Evolutionary conservation across 2,329 filamentous ascomycete genomes (phyloP).

Genomic region (Karstenula rhodostoma): DNA sequence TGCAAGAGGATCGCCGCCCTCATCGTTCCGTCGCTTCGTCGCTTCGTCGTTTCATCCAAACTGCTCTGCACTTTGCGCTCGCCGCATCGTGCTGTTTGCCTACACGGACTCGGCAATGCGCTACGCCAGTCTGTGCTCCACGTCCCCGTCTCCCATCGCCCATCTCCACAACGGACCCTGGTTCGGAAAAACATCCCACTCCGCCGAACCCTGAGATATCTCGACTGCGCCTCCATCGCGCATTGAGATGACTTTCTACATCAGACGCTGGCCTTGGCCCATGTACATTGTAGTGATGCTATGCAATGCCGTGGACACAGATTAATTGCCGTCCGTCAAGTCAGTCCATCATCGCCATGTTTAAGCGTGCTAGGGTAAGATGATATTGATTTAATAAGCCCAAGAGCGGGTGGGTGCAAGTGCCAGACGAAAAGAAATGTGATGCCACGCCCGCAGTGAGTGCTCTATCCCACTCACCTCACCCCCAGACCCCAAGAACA

Average conservation of each 20-base stretch:
- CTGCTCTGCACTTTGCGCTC: conserved; percentile 1
- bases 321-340: not conserved
- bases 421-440: no score
- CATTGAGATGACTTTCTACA: conserved; percentile 12
- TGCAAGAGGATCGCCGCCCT: not conserved
- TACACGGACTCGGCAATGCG: conserved; percentile 16
- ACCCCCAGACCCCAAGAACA: no score
- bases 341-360: not conserved
- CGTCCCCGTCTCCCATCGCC: conserved; percentile 6
- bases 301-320: not conserved
- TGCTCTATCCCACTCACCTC: no score
- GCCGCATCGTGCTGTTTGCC: not conserved
- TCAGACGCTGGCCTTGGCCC: not conserved
- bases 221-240: conserved; percentile 4
- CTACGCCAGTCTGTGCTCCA: conserved; percentile 13
- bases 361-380: not conserved
- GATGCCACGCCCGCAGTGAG: no score
- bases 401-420: no score
- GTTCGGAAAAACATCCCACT: conserved; percentile 8
- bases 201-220: conserved; percentile 5
- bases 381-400: no score
- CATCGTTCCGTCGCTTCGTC: conserved; percentile 11
- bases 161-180: conserved; percentile 6
- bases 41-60: no score
- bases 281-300: not conserved